A percentile compares a stretch with the other conserved stretches of the same genome.
phyloP scores from a whole-genome alignment of 495 filamentous ascomycete genomes.

The Bathelium albidoporum region DNA sequence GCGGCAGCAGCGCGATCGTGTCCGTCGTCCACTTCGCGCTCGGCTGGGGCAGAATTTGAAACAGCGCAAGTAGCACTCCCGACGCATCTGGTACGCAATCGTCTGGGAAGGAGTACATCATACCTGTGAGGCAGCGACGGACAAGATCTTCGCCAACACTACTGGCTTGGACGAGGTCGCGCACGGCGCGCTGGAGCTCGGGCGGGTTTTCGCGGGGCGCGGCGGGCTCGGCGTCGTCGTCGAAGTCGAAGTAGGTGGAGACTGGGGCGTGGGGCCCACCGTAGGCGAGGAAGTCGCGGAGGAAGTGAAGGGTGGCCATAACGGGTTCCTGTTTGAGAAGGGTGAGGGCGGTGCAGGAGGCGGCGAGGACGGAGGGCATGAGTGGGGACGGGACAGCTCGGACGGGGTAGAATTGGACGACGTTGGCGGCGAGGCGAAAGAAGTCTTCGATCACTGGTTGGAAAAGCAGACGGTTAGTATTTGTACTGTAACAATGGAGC shows the following conservation, averaged over 20 bases:
- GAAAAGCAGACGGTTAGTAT: constrained; percentile 12
- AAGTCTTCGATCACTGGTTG: constrained; percentile 90
- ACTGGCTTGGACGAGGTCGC: constrained; percentile 54
- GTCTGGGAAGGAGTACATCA: constrained; percentile 97
- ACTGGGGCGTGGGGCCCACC: constrained; percentile 65
- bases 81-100: constrained; percentile 93
- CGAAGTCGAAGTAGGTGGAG: constrained; percentile 46
- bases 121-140: constrained; percentile 80
- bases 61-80: constrained; percentile 77
- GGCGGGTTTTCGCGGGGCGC: constrained; percentile 32
- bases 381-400: constrained; percentile 67
- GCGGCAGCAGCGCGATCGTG: constrained; percentile 73
- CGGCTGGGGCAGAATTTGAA: constrained; percentile 73
- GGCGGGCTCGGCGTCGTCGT: constrained; percentile 40
- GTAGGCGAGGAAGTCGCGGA: constrained; percentile 86
- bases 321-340: constrained; percentile 86
- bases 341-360: constrained; percentile 71
- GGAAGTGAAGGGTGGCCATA: constrained; percentile 82
- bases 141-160: constrained; percentile 57
- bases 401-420: constrained; percentile 81
- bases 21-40: constrained; percentile 67
- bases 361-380: constrained; percentile 72
- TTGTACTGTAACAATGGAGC: not conserved
- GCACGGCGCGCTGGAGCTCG: constrained; percentile 47
- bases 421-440: constrained; percentile 84